A percentile compares a stretch with the other conserved stretches of the same genome.
phyloP scores from a whole-genome alignment of 345 rosid species.

The Stellera chamaejasme region DNA sequence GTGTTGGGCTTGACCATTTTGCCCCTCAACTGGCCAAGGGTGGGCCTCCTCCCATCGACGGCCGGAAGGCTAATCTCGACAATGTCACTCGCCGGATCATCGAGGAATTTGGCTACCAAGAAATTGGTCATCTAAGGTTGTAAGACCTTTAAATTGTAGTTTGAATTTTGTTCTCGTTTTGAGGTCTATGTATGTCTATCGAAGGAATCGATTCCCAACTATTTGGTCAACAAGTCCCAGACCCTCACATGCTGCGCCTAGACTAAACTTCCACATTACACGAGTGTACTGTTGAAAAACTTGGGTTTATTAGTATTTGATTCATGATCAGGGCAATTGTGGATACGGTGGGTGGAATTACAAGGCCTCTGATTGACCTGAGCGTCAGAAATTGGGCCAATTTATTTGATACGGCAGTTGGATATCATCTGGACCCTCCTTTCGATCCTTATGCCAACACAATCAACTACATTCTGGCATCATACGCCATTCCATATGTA shows the following conservation, averaged over 20 bases:
- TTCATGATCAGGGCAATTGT: constrained; percentile 43
- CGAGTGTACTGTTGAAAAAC: neutral
- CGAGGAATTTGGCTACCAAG: constrained; percentile 59
- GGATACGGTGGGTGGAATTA: constrained; percentile 40
- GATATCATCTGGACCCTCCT: constrained; percentile 38
- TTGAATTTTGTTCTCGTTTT: too few species aligned
- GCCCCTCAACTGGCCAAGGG: constrained; percentile 35
- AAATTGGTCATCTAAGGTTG: constrained; percentile 76
- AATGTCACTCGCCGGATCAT: constrained; percentile 25
- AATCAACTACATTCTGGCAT: constrained; percentile 42
- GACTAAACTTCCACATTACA: neutral
- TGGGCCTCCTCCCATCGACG: constrained; percentile 54
- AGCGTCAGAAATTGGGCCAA: constrained; percentile 31
- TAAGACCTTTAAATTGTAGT: neutral
- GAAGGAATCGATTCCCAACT: too few species aligned
- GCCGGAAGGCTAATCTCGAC: constrained; percentile 46
- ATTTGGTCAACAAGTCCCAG: too few species aligned
- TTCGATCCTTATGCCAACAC: constrained; percentile 52
- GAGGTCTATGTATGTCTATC: too few species aligned
- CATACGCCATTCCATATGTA: constrained; percentile 59
- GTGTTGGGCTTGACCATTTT: constrained; percentile 42
- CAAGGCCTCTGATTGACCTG: constrained; percentile 49
- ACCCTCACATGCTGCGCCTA: too few species aligned
- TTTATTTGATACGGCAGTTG: constrained; percentile 41
- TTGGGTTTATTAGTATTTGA: neutral